Percentiles rank a stretch among this genome's conserved stretches.
Conservation (phyloP, 306 rosid species). For the Quercus engelmannii region DNA sequence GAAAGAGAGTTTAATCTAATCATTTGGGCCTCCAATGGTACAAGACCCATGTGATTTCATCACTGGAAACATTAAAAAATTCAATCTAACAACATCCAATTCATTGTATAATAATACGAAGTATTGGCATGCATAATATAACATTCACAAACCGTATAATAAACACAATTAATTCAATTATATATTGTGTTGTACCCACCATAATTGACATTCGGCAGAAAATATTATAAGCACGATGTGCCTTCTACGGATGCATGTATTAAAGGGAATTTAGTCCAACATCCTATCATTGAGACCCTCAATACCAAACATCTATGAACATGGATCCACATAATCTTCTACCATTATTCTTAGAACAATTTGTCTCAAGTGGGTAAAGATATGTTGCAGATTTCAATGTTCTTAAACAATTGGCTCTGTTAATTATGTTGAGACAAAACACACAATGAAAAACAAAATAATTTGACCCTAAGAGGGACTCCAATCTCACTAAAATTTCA, state of each 20-base stretch:
- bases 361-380: background rate
- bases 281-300: conserved; percentile 25
- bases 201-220: conserved; percentile 36
- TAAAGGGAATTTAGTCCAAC: conserved; percentile 39
- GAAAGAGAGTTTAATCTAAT: conserved; percentile 42
- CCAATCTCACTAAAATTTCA: background rate
- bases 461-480: background rate
- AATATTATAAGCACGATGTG: conserved; percentile 17
- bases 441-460: conserved; percentile 9
- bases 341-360: background rate
- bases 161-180: conserved; percentile 19
- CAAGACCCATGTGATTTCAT: conserved; percentile 80
- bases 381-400: background rate
- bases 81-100: conserved; percentile 33
- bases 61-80: conserved; percentile 24
- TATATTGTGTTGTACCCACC: conserved; percentile 24
- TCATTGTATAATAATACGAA: conserved; percentile 34
- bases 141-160: conserved; percentile 20
- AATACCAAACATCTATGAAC: conserved; percentile 7
- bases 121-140: conserved; percentile 45
- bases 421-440: background rate
- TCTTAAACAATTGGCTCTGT: background rate
- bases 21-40: conserved; percentile 35
- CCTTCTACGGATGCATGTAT: background rate
- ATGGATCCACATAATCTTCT: conserved; percentile 1